Conservation (phyloP, 331 rosid species). For the Ulmus americana region DNA sequence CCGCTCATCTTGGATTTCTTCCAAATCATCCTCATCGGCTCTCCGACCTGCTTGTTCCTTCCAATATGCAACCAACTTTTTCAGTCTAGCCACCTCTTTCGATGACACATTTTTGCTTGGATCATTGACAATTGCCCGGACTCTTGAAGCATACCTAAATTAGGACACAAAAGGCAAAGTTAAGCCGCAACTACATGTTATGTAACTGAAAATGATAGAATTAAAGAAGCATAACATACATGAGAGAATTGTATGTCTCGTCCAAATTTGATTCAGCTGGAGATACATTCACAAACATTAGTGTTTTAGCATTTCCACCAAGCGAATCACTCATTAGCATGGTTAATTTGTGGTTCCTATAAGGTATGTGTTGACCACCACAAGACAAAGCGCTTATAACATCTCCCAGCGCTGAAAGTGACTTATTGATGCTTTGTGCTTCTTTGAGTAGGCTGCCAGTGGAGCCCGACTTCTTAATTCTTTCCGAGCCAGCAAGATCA, state of each 20-base stretch:
- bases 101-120: slow-evolving; percentile 84
- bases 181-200: too few relatives aligned
- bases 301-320: slow-evolving; percentile 98
- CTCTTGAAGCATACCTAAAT: slow-evolving; percentile 86
- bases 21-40: slow-evolving; percentile 81
- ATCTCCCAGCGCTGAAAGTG: slow-evolving; percentile 98
- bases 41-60: slow-evolving; percentile 92
- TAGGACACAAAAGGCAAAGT: not conserved
- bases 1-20: slow-evolving; percentile 73
- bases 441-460: slow-evolving; percentile 86
- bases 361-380: slow-evolving; percentile 92
- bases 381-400: slow-evolving; percentile 86
- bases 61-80: slow-evolving; percentile 73
- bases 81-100: slow-evolving; percentile 84
- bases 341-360: slow-evolving; percentile 88
- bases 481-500: slow-evolving; percentile 99
- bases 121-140: slow-evolving; percentile 88
- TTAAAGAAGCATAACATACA: slow-evolving; percentile 39
- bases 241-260: slow-evolving; percentile 85
- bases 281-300: slow-evolving; percentile 91
- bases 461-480: slow-evolving; percentile 91
- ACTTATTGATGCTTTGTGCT: slow-evolving; percentile 96
- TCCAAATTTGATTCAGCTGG: slow-evolving; percentile 84
- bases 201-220: not conserved
- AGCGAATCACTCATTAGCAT: slow-evolving; percentile 98